These are phyloP conservation scores for Cenchrus americanus DNA, from an alignment of 176 grass and related monocot species.

Conservation along the genomic window DNA sequence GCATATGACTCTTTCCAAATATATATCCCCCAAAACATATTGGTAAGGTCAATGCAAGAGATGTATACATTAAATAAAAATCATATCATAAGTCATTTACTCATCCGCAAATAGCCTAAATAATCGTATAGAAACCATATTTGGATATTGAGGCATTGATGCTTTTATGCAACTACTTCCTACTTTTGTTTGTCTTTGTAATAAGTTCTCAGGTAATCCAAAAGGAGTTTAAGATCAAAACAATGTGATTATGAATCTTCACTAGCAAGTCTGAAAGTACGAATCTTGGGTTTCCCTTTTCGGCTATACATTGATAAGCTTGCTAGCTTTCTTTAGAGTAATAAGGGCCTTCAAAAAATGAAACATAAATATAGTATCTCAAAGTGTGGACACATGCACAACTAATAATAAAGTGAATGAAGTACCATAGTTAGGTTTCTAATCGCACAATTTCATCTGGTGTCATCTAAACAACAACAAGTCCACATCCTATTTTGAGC, in stretches of 20 bases:
- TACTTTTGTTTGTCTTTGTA: conserved; percentile 7
- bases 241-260: conserved; percentile 48
- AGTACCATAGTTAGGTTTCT: background rate
- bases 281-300: conserved; percentile 82
- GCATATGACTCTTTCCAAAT: background rate
- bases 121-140: conserved; percentile 12
- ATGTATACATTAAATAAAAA: background rate
- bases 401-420: conserved; percentile 6
- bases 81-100: background rate
- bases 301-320: conserved; percentile 76
- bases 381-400: background rate
- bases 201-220: background rate
- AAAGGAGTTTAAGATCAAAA: background rate
- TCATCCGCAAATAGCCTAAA: background rate
- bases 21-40: background rate
- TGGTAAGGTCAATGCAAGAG: background rate
- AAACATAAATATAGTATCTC: background rate
- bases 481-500: conserved; percentile 43
- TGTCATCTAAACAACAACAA: conserved; percentile 52
- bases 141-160: background rate
- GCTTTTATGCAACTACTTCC: background rate
- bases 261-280: conserved; percentile 72
- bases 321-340: conserved; percentile 72
- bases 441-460: conserved; percentile 48
- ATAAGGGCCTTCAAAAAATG: conserved; percentile 54